Evolutionary conservation across 345 rosid species (phyloP), one percentile per base, ranked within the genome.

Genomic region (Euphorbia pulcherrima): DNA sequence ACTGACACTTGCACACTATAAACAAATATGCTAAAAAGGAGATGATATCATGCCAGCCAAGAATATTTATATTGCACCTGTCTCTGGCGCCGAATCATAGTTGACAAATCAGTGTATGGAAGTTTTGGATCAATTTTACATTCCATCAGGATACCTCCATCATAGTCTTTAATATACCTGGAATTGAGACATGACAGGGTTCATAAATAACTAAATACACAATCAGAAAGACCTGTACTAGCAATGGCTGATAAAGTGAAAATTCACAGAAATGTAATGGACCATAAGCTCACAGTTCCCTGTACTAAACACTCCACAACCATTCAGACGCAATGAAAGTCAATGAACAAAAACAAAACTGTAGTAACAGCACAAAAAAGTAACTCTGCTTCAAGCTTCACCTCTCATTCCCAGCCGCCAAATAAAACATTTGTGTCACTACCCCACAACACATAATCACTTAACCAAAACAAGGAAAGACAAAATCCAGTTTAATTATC

Each of bases 61-160:
- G 37, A 0, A 56, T 53, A 63, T 17, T 67, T 35, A 18, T 62
- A 65, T 51, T 73, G 71, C 78, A 88, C 99, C 85, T 86, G 88
- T 78, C 98, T 87, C 74, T 92, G 98, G 74, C 87, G 86, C 48
- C 88, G 94, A 69, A 95, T 78, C 99, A 92, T 92, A 41, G 86
- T 90, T 37, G 99, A 92, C 71, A 92, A 64, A 83, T 95, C 89
- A 37, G 94, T 95, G 73, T 88, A 95, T 20, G 96, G 97, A 82
- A 95, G 99, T 79, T 92, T 92, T 62, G 97, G 97, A 80, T 88
- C 90, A 61, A 95, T 92, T 84, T 86, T 92, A 83, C 98, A 95
- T 77, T 95, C 99, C 98, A 95, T 95, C 33, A 95, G 91, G 75
- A 95, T 88, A 64, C 97, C 97, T 53, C 99, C 99, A 78, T 92